Conservation (phyloP, 306 rosid species). For the Cicer yamashitae region DNA sequence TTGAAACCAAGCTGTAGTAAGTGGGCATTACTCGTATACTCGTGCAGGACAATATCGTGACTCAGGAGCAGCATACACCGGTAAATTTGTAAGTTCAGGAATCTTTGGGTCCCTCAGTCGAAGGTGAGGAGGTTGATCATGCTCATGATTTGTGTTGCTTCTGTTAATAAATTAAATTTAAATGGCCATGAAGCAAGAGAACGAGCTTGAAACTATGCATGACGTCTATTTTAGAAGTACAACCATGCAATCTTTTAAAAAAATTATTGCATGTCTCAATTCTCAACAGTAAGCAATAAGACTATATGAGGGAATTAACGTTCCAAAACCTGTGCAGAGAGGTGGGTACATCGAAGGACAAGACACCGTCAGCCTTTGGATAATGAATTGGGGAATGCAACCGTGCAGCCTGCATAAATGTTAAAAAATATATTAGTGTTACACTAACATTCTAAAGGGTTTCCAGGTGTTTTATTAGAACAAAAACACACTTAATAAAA, state of each 20-base stretch:
- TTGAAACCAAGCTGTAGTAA: conserved; percentile 35
- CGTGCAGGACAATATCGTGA: conserved; percentile 95
- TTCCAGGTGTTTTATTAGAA: conserved; percentile 10
- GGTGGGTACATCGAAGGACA: conserved; percentile 87
- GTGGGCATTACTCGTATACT: conserved; percentile 79
- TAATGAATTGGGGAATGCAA: conserved; percentile 76
- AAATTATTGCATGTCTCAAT: conserved; percentile 23
- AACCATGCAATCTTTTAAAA: conserved; percentile 15
- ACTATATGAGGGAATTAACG: conserved; percentile 26
- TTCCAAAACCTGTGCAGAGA: conserved; percentile 87
- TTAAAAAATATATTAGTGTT: conserved; percentile 12
- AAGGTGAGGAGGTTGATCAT: conserved; percentile 96
- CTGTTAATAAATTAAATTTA: conserved; percentile 49
- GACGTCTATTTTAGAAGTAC: neutral
- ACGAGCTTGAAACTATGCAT: conserved; percentile 35
- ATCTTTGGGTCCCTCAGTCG: conserved; percentile 73
- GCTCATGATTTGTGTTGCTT: conserved; percentile 99
- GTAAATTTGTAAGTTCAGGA: conserved; percentile 79
- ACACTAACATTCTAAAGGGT: conserved; percentile 2
- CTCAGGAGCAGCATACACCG: conserved; percentile 79
- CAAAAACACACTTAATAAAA: conserved; percentile 13
- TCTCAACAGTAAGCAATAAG: conserved; percentile 39
- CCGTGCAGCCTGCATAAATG: conserved; percentile 62
- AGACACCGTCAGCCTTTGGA: conserved; percentile 84
- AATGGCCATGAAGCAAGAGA: conserved; percentile 37